phyloP scores from a whole-genome alignment of 2,329 filamentous ascomycete species.

The Hymenotorrendiella dingleyae region DNA sequence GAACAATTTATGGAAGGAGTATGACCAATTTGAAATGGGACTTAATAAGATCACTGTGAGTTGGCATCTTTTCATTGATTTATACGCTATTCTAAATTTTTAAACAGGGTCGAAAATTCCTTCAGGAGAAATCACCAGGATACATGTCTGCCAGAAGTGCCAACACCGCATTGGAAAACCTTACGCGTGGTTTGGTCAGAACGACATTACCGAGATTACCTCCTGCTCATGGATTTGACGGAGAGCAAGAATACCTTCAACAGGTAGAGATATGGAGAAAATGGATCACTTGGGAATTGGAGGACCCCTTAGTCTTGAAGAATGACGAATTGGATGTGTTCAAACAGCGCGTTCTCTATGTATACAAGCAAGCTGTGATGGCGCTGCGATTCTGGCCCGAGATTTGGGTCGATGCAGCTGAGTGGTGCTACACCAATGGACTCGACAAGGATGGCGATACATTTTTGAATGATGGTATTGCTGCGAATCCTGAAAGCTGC shows the following conservation, averaged over 20 bases:
- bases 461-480: constrained; percentile 75
- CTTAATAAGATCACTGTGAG: constrained; percentile 85
- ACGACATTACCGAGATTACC: constrained; percentile 76
- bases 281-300: constrained; percentile 95
- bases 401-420: constrained; percentile 90
- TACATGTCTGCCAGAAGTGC: constrained; percentile 96
- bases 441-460: constrained; percentile 57
- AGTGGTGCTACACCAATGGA: constrained; percentile 82
- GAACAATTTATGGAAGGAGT: constrained; percentile 90
- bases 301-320: constrained; percentile 81
- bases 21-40: constrained; percentile 91
- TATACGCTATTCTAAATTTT: constrained; percentile 16
- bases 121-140: constrained; percentile 84
- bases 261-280: constrained; percentile 88
- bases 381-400: constrained; percentile 90
- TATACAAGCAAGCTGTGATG: constrained; percentile 92
- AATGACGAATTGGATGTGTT: constrained; percentile 71
- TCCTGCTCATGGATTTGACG: constrained; percentile 79
- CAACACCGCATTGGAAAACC: constrained; percentile 84
- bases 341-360: constrained; percentile 75
- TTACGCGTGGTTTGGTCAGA: constrained; percentile 69
- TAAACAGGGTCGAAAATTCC: constrained; percentile 83
- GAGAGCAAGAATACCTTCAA: constrained; percentile 73
- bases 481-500: constrained; percentile 89
- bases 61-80: constrained; percentile 10